Evolutionary conservation across 768 basidiomycete species (phyloP), one percentile per base, ranked within the genome.

Genomic region (Ramaria rubella): DNA sequence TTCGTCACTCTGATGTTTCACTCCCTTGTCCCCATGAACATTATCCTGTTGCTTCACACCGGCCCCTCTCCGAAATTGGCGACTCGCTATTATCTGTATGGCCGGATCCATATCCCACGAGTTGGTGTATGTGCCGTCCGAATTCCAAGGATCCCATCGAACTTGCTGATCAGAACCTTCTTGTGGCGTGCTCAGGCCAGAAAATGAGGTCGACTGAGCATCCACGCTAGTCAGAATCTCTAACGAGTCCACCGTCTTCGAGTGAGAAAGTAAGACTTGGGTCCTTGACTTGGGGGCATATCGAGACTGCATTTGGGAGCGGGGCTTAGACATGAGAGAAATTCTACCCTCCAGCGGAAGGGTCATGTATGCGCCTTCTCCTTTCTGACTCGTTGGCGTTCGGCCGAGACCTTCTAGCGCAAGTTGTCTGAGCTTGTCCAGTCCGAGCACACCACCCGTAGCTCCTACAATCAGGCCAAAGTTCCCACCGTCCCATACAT

Each of bases 311-410:
- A 40, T 40, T 40, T 46, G 45, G 27, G 45, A 46, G 19, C 6
- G 19, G 8, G 23, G 19, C 14, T 14, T 17, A 5, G 45, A 29
- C 77, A 96, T 87, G 62, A 97, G 75, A 65, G 94, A 91, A 55
- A 94, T 77, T 48, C 94, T 84, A 4, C 94, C 94, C 57, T 90
- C 87, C 21, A 96, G 74, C 14, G 94, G 94, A 71, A 97, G 70
- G 49, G 80, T 85, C 56, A 75, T 77, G 67, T 96, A 97, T 60
- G 83, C 79, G 33, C 90, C 91, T 65, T 87, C 81, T 6, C 77
- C 77, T 15, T 63, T 27, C 45, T 40, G 55, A 6, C 23, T 48
- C 23, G 38, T 63, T 50, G 19, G 51, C 36, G 45, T 45, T n/a
- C 70, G 64, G 57, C 67, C 72, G 36, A 82, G 70, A 17, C 86